Percentiles rank a stretch among this genome's conserved stretches.
These are phyloP conservation scores for Zasmidium citrigriseum DNA, from an alignment of 2,329 filamentous ascomycete species.

Conservation along the genomic window DNA sequence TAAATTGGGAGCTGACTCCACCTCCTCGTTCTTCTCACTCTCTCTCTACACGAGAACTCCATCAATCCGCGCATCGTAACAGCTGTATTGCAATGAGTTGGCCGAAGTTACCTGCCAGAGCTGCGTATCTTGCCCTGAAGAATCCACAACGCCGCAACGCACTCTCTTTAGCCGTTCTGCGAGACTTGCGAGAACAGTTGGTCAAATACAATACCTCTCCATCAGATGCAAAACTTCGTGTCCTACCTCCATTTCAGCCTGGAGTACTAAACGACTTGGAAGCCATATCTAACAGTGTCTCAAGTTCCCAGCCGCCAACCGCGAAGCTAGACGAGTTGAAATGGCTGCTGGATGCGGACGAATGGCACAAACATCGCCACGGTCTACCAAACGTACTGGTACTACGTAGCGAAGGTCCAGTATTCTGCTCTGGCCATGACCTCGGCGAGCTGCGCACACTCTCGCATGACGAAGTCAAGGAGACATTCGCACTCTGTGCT, in stretches of 20 bases:
- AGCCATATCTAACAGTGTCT: conserved; percentile 2
- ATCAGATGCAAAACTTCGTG: conserved; percentile 13
- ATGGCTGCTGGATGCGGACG: conserved; percentile 16
- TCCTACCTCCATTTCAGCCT: conserved; percentile 18
- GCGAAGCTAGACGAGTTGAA: neutral
- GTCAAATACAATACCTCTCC: conserved; percentile 20
- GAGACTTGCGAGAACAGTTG: conserved; percentile 17
- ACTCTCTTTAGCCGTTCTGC: conserved; percentile 14
- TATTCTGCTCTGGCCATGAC: conserved; percentile 23
- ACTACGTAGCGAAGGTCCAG: conserved; percentile 17
- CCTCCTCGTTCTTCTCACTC: too few relatives aligned
- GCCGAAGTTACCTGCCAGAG: conserved; percentile 19
- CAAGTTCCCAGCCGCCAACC: neutral
- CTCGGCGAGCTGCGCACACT: conserved; percentile 18
- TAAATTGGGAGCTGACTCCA: too few relatives aligned
- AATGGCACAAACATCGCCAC: conserved; percentile 13
- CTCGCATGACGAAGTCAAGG: conserved; percentile 14
- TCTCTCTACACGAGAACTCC: too few relatives aligned
- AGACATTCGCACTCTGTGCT: conserved; percentile 19
- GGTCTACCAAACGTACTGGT: conserved; percentile 19
- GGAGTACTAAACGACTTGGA: conserved; percentile 14
- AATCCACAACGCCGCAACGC: conserved; percentile 21
- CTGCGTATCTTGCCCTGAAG: conserved; percentile 16
- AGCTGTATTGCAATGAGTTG: conserved; percentile 8
- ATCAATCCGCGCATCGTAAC: too few relatives aligned